A percentile compares a stretch with the other conserved stretches of the same genome.
Conservation (phyloP, 2,329 filamentous ascomycete genomes). For the Magnaporthiopsis incrustans region DNA sequence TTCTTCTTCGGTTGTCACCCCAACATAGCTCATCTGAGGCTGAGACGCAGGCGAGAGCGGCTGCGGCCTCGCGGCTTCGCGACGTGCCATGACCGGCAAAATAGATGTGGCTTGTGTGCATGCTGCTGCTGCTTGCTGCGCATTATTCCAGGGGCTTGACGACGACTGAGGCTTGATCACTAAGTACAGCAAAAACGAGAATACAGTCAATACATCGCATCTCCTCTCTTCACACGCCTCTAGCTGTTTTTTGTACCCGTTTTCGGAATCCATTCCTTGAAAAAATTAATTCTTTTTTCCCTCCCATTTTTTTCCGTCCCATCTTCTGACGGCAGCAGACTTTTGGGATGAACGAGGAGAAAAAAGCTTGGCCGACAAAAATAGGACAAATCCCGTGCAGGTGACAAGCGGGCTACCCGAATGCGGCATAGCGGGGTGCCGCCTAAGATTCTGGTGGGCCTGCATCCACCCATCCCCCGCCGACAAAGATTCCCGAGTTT, state of each 20-base stretch:
- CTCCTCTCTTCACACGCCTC: neutral
- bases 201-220: too few relatives aligned
- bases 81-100: neutral
- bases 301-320: neutral
- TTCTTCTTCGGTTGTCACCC: neutral
- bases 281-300: neutral
- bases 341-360: neutral
- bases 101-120: neutral
- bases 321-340: neutral
- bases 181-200: neutral
- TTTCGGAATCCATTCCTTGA: neutral
- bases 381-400: neutral
- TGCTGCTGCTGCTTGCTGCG: neutral
- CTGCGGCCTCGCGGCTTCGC: neutral
- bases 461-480: neutral
- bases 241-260: neutral
- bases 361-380: neutral
- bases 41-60: neutral
- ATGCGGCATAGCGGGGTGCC: neutral
- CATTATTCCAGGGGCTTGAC: neutral
- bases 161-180: neutral
- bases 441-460: neutral
- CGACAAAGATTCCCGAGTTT: neutral
- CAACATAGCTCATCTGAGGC: neutral
- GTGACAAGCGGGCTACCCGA: neutral